phyloP scores from a whole-genome alignment of 73 alveolate genomes.

The Paramecium pentaurelia region DNA sequence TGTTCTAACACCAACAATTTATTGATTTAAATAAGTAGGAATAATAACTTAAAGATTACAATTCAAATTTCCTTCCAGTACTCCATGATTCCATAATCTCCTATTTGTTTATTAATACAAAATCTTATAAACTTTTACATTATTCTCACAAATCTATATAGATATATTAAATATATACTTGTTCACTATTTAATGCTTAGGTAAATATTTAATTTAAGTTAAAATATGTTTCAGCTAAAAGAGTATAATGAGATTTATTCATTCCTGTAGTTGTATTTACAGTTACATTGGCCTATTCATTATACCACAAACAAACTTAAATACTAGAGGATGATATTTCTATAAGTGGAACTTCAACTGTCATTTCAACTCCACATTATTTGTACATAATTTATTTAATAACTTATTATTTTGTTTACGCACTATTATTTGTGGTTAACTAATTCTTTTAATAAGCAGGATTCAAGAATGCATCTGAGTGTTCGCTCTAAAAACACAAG shows the following conservation, averaged over 20 bases:
- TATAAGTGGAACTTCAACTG: slow-evolving; percentile 20
- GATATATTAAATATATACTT: background rate
- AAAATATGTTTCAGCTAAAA: background rate
- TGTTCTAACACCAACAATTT: slow-evolving; percentile 69
- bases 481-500: background rate
- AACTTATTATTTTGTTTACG: background rate
- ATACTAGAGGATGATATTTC: slow-evolving; percentile 4
- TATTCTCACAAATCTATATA: background rate
- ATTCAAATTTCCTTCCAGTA: slow-evolving; percentile 21
- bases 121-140: background rate
- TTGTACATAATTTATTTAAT: background rate
- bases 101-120: background rate
- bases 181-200: slow-evolving; percentile 3
- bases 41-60: background rate
- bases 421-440: background rate
- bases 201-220: background rate
- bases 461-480: background rate
- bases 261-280: background rate
- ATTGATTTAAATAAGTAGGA: slow-evolving; percentile 23
- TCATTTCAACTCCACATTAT: background rate
- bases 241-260: background rate
- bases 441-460: background rate
- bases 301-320: slow-evolving; percentile 32
- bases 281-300: background rate
- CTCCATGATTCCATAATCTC: slow-evolving; percentile 58